Evolutionary conservation across 495 filamentous ascomycete species (phyloP).

Genomic region (Neurospora tetrasperma): DNA sequence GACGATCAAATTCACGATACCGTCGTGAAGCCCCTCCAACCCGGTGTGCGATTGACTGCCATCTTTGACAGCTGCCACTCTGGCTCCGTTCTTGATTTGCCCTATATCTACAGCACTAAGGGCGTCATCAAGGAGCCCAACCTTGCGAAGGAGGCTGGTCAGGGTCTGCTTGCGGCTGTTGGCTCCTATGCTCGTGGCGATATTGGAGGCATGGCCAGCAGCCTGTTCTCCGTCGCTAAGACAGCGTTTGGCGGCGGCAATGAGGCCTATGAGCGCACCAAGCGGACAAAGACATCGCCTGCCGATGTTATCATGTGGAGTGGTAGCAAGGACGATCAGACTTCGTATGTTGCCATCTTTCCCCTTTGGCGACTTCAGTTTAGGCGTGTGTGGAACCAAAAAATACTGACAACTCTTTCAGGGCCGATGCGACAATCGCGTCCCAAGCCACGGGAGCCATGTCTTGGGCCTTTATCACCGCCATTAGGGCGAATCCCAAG

Average conservation of each 20-base stretch:
- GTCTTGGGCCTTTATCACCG: constrained; percentile 89
- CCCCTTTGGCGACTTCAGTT: neutral
- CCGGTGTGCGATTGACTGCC: constrained; percentile 83
- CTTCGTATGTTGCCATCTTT: constrained; percentile 50
- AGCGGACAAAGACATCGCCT: constrained; percentile 83
- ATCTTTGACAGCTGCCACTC: constrained; percentile 99
- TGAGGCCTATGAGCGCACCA: constrained; percentile 70
- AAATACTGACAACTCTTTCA: constrained; percentile 23
- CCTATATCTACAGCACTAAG: constrained; percentile 90
- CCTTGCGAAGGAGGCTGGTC: constrained; percentile 88
- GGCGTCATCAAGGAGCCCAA: constrained; percentile 98
- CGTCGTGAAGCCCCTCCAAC: constrained; percentile 70
- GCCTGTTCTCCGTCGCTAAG: constrained; percentile 72
- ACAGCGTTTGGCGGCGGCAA: constrained; percentile 69
- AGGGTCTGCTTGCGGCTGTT: constrained; percentile 76
- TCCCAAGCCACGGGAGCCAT: constrained; percentile 93
- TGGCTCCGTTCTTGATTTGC: constrained; percentile 88
- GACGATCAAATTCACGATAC: constrained; percentile 92
- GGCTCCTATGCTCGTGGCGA: constrained; percentile 78
- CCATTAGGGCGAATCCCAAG: constrained; percentile 84
- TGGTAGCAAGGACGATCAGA: constrained; percentile 91
- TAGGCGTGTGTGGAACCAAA: constrained; percentile 7
- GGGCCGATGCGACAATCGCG: constrained; percentile 52
- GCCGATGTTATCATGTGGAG: constrained; percentile 99
- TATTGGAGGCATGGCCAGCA: constrained; percentile 61